Evolutionary conservation across 1,284 basidiomycete genomes (phyloP).

Genomic region (Peniophora sp.): DNA sequence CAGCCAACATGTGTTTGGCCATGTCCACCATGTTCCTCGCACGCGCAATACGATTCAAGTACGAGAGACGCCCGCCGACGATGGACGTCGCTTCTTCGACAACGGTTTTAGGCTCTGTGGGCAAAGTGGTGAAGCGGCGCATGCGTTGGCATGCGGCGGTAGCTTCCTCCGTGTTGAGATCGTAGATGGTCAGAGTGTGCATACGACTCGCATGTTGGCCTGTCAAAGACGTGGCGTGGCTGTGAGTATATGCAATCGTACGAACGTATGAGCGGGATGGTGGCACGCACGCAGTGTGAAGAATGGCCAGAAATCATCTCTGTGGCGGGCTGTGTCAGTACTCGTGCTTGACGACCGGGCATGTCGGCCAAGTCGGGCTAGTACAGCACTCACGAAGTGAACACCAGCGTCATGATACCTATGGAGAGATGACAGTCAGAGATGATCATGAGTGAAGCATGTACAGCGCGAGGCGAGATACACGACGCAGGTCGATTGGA

Average conservation of each 20-base stretch:
- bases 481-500: constrained; percentile 3
- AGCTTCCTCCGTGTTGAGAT: constrained; percentile 60
- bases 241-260: constrained; percentile 29
- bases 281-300: constrained; percentile 47
- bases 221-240: too few relatives aligned
- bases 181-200: constrained; percentile 53
- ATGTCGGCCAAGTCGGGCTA: constrained; percentile 1
- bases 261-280: constrained; percentile 6
- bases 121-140: constrained; percentile 28
- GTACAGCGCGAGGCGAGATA: not conserved
- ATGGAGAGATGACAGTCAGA: not conserved
- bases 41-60: constrained; percentile 57
- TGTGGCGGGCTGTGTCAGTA: constrained; percentile 14
- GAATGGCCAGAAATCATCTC: constrained; percentile 80
- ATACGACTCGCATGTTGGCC: constrained; percentile 56
- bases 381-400: constrained; percentile 52
- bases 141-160: constrained; percentile 52
- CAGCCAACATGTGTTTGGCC: constrained; percentile 52
- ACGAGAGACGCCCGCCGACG: constrained; percentile 74
- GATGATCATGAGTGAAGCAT: not conserved
- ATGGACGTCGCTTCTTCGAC: constrained; percentile 48
- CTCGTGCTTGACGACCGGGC: too few relatives aligned
- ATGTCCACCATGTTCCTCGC: constrained; percentile 54
- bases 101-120: constrained; percentile 23
- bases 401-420: constrained; percentile 76